Base-by-base conservation (phyloP, 306 rosid species). In the Prunus padus region DNA sequence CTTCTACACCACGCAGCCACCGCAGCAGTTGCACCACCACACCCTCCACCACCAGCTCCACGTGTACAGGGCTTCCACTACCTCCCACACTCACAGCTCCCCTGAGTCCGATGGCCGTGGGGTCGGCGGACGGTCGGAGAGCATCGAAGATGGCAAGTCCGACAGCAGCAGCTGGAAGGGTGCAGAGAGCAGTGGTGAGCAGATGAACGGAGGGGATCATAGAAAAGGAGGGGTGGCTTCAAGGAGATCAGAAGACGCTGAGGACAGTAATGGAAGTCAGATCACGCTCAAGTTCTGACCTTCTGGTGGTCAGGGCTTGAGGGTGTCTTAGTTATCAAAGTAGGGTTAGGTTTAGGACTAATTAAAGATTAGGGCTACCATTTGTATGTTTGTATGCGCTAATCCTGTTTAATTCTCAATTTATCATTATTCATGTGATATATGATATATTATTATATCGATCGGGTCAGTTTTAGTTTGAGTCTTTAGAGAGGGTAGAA, bases 111-210 rank as follows among this genome's bases (percentile, higher is more conserved):
- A 90, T 5, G 26, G 46, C 2, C 31, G 72, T 4, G 90, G 89
- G 0, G 75, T 65, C 0, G 91, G 89, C 0, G 93, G 84, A 70
- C 80, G 87, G 72, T 89, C 97, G 11, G 99, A 90, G 90, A 96
- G 99, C 75, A 96, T 92, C 0, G 99, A 92, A 80, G 97, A 92
- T 5, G 98, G 98, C 16, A 96, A 96, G 75, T 96, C 97, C 12
- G 99, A 90, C 23, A 92, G 98, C 77, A 84, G 93, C 68, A 96
- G 99, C 92, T 96, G 98, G 98, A 96, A 89, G 73, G 98, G 85
- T 0, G 56, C 69, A 18, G 99, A 93, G 79, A 96, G 97, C 62
- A 90, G 90, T 10, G 97, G 40, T 13, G 65, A 60, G 25, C 65
- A 92, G 47, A 87, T 85, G 28, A 80, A 73, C 2, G 82, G 78